Base-by-base conservation (phyloP, 306 rosid genomes). In the Citrullus amarus region DNA sequence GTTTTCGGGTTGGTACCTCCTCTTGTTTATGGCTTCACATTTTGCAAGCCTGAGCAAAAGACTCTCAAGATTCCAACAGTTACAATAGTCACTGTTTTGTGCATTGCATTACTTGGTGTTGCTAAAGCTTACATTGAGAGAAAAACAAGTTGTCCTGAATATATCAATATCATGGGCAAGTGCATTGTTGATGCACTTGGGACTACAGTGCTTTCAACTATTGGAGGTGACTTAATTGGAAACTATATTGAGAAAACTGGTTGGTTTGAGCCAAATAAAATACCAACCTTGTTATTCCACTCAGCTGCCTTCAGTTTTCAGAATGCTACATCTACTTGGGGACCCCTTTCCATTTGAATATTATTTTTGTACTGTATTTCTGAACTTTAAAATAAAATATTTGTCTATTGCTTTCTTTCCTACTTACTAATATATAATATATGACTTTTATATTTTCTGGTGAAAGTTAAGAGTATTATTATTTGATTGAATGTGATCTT, bases 1-100 rank as follows among this genome's bases (percentile, higher is more conserved):
- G 15, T 82, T 10, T 91, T 88, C 8, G 97, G 97, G 5, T 77
- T 86, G 43, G 84, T 91, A 4, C 84, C 97, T n/a, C 94, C 97
- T 13, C 9, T 89, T 15, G 89, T 86, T 14, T 93, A 93, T 79
- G 88, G 90, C 79, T 88, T 93, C 83, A 66, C 97, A 1, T 91
- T 93, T 79, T 74, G 22, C 11, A 81, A 91, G 80, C 89, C 80
- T 20, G 80, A 81, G 53, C 82, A 88, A 76, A 82, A 62, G 74
- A 86, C 82, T 75, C 81, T 82, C 50, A 91, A 89, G 87, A 55
- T 91, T 2, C 90, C 87, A 32, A 92, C 86, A 38, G 89, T 88
- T 78, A 92, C 88, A 9, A 86, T 28, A 70, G 89, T 91, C 75
- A 87, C 93, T 80, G 68, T 91, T 13, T 0, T 86, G 1, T 88